phyloP scores from a whole-genome alignment of 306 rosid species.

The Ormosia emarginata region DNA sequence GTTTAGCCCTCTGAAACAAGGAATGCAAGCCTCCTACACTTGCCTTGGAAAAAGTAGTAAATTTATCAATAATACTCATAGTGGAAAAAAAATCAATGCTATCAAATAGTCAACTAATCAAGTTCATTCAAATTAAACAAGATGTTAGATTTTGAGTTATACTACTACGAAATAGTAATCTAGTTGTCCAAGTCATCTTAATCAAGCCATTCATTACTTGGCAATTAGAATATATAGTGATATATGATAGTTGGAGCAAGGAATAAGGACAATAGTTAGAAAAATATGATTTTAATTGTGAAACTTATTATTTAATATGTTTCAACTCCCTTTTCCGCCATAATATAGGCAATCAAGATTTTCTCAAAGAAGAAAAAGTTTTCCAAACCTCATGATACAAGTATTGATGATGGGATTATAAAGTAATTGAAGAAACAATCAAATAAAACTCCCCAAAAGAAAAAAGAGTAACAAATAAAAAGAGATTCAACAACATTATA shows the following conservation, averaged over 20 bases:
- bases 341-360: background rate
- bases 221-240: background rate
- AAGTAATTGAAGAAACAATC: background rate
- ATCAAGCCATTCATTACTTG: background rate
- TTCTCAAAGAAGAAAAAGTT: background rate
- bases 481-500: background rate
- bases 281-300: background rate
- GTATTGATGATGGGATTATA: background rate
- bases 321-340: background rate
- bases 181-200: background rate
- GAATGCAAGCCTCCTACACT: slow-evolving; percentile 13
- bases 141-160: background rate
- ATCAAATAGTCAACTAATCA: background rate
- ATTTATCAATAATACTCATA: background rate
- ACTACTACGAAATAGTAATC: background rate
- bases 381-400: background rate
- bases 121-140: background rate
- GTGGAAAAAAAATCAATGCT: background rate
- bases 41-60: slow-evolving; percentile 20
- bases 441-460: background rate
- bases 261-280: background rate
- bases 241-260: background rate
- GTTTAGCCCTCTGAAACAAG: slow-evolving; percentile 19
- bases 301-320: background rate
- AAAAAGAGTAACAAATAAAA: background rate